These are phyloP conservation scores for Conticribra weissflogii DNA, from an alignment of 108 stramenopile genomes.

Conservation along the genomic window DNA sequence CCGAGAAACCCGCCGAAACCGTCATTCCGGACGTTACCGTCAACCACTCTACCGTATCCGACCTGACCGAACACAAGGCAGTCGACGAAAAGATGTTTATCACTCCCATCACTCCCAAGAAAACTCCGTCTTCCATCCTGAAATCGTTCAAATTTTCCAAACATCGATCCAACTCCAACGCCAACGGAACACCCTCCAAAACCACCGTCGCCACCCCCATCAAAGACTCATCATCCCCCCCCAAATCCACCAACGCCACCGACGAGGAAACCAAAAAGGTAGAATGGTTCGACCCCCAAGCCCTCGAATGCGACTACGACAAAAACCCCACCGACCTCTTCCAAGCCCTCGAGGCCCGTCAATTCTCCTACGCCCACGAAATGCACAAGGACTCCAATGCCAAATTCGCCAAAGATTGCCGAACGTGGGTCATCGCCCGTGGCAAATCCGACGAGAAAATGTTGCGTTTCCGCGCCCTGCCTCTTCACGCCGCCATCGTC, in stretches of 20 bases:
- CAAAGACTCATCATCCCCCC: conserved; percentile 1
- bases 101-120: not conserved
- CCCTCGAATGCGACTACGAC: conserved; percentile 44
- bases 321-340: conserved; percentile 48
- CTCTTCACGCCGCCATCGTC: conserved; percentile 49
- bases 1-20: not conserved
- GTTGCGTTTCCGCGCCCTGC: conserved; percentile 45
- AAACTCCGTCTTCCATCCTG: conserved; percentile 1
- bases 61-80: not conserved
- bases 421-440: conserved; percentile 47
- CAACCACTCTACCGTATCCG: not conserved
- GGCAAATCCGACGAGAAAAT: conserved; percentile 19
- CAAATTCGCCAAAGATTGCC: conserved; percentile 38
- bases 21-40: not conserved
- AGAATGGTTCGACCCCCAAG: conserved; percentile 48
- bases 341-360: conserved; percentile 38
- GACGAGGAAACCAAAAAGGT: not conserved
- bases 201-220: not conserved
- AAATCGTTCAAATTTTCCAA: conserved; percentile 15
- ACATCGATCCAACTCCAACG: not conserved
- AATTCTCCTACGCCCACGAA: conserved; percentile 25
- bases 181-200: not conserved
- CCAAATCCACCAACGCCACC: too few species aligned
- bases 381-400: conserved; percentile 17
- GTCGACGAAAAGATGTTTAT: not conserved